Percentiles rank a stretch among this genome's conserved stretches.
phyloP scores from a whole-genome alignment of 805 yeast genomes.

The Tetrapisispora taiwanensis region DNA sequence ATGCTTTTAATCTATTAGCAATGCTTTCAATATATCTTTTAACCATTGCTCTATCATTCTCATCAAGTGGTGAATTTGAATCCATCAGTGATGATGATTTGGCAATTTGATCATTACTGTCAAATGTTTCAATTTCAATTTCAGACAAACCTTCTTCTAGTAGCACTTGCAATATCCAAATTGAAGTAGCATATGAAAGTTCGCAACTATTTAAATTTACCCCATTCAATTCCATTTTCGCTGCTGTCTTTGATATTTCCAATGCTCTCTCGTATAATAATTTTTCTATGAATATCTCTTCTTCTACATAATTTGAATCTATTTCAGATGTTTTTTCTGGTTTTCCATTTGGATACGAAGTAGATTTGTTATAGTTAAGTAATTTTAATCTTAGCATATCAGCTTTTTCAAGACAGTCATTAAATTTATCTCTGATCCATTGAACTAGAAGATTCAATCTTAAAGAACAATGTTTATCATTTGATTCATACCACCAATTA shows the following conservation, averaged over 20 bases:
- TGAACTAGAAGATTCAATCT: conserved; percentile 65
- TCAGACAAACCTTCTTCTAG: conserved; percentile 39
- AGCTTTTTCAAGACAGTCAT: conserved; percentile 82
- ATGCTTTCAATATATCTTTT: conserved; percentile 76
- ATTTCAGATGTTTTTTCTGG: conserved; percentile 18
- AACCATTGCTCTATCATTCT: conserved; percentile 64
- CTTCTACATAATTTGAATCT: conserved; percentile 5
- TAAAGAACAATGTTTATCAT: conserved; percentile 32
- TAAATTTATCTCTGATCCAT: conserved; percentile 83
- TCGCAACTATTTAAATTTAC: conserved; percentile 59
- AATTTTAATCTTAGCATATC: conserved; percentile 58
- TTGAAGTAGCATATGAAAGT: conserved; percentile 77
- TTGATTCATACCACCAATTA: conserved; percentile 72
- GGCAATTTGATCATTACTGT: background rate
- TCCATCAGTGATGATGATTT: conserved; percentile 19
- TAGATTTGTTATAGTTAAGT: conserved; percentile 19
- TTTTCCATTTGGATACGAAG: conserved; percentile 26
- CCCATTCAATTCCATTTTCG: conserved; percentile 72
- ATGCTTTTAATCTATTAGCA: conserved; percentile 63
- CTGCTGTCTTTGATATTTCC: conserved; percentile 87
- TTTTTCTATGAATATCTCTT: conserved; percentile 57
- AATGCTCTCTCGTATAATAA: conserved; percentile 86
- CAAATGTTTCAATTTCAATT: conserved; percentile 10
- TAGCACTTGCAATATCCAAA: conserved; percentile 92
- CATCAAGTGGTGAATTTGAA: conserved; percentile 43